Percentiles rank a stretch among this genome's conserved stretches.
Evolutionary conservation across 2,329 filamentous ascomycete genomes (phyloP).

Genomic region (Penicillium frequentans): DNA sequence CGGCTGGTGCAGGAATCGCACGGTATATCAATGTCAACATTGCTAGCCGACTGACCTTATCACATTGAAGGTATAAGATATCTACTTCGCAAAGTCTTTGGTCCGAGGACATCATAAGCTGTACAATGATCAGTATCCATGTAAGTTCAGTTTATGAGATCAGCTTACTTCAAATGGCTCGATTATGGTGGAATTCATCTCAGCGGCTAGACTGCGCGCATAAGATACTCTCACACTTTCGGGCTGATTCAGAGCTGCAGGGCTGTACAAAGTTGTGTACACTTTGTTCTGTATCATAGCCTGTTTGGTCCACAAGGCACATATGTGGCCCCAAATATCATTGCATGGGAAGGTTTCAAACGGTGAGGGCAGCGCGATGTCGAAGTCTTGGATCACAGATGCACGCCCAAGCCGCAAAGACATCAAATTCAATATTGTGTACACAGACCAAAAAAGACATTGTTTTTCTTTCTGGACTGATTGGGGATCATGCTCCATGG

Average conservation of each 20-base stretch:
- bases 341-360: slow-evolving; percentile 9
- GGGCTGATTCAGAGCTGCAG: slow-evolving; percentile 28
- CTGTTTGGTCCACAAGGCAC: slow-evolving; percentile 56
- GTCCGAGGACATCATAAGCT: slow-evolving; percentile 10
- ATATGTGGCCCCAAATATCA: slow-evolving; percentile 47
- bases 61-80: slow-evolving; percentile 29
- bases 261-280: slow-evolving; percentile 58
- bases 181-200: slow-evolving; percentile 30
- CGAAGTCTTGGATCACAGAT: slow-evolving; percentile 59
- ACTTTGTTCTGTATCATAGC: slow-evolving; percentile 59
- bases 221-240: slow-evolving; percentile 27
- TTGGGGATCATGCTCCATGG: slow-evolving; percentile 26
- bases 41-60: slow-evolving; percentile 37
- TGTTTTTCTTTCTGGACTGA: slow-evolving; percentile 32
- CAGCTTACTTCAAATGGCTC: slow-evolving; percentile 30
- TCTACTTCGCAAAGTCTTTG: slow-evolving; percentile 26
- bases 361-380: slow-evolving; percentile 52
- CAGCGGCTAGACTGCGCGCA: slow-evolving; percentile 28
- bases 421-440: slow-evolving; percentile 60
- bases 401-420: slow-evolving; percentile 61
- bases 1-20: slow-evolving; percentile 35
- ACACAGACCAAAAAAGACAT: slow-evolving; percentile 59
- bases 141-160: not conserved
- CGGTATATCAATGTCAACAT: slow-evolving; percentile 43
- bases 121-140: not conserved